Evolutionary conservation across 164 flowering plant genomes (phyloP), one percentile per base, ranked within the genome.

Genomic region (Annona squamosa): DNA sequence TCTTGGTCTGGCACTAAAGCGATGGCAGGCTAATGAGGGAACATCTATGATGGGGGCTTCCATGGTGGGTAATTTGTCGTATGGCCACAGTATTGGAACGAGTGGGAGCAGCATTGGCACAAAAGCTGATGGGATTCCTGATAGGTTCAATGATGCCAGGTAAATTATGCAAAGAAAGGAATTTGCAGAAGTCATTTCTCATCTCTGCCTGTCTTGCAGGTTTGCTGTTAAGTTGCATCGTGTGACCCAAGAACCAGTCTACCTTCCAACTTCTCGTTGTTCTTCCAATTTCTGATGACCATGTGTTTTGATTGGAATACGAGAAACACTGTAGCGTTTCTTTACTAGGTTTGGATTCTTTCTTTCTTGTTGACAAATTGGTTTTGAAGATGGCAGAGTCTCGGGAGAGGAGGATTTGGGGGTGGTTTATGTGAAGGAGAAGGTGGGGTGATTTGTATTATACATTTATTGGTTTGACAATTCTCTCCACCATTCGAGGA

Each of bases 11-110:
- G 78, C 71, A 1, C 57, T 86, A 48, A 47, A 78, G 69, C 74
- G 77, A 74, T 86, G 87, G 89, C 82, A 77, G 71, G 69, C 79
- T 46, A 68, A 71, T 61, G 85, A 82, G 63, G 81, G 82, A 26
- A 71, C 80, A 65, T 73, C 75, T 9, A 44, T 56, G 65, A 73
- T 63, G 3, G 68, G 45, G 3, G 43, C 68, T 41, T 73, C 75
- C 48, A 57, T 56, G 65, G 67, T 63, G 4, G 63, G 56, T 17
- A 65, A 44, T 3, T 6, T 16, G 44, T 63, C 48, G 5, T 73
- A 64, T 19, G 37, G 65, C 52, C 75, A 18, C 52, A 63, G 68
- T 43, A 2, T 44, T 17, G 71, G 69, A 41, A 67, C 57, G 65
- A 48, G 70, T 3, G 65, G 67, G 45, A 48, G 17, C 44, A 69